phyloP scores from a whole-genome alignment of 1,284 basidiomycete genomes.

The Microbotryum intermedium region DNA sequence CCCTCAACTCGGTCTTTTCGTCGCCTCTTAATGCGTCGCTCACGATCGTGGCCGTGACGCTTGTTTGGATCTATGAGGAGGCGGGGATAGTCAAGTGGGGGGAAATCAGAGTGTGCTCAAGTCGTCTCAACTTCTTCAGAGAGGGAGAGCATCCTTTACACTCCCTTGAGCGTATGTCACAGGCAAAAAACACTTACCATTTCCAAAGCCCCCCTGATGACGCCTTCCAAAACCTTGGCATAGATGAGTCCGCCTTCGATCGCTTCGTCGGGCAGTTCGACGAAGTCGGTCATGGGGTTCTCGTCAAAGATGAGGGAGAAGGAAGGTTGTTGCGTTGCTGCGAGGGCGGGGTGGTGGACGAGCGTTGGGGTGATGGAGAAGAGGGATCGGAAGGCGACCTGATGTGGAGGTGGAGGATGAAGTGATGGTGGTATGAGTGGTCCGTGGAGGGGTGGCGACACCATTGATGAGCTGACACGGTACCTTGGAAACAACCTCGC shows the following conservation, averaged over 20 bases:
- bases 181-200: slow-evolving; percentile 59
- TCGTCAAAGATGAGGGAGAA: slow-evolving; percentile 87
- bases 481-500: slow-evolving; percentile 86
- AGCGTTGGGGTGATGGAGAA: slow-evolving; percentile 84
- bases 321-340: slow-evolving; percentile 44
- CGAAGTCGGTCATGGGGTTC: slow-evolving; percentile 94
- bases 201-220: slow-evolving; percentile 84
- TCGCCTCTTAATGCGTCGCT: slow-evolving; percentile 87
- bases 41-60: slow-evolving; percentile 81
- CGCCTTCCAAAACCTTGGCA: slow-evolving; percentile 90
- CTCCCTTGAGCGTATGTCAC: neutral
- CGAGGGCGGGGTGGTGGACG: slow-evolving; percentile 52
- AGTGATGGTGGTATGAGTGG: neutral
- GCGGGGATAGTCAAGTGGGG: neutral
- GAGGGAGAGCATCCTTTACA: neutral
- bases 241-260: slow-evolving; percentile 87
- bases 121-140: neutral
- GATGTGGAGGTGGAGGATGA: neutral
- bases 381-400: slow-evolving; percentile 99
- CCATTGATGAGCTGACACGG: slow-evolving; percentile 19
- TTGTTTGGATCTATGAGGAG: slow-evolving; percentile 80
- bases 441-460: too few species aligned
- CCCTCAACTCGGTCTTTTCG: slow-evolving; percentile 86
- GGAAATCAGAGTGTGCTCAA: neutral
- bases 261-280: slow-evolving; percentile 89